Evolutionary conservation across 169 alveolate species (phyloP), one percentile per base, ranked within the genome.

Genomic region (Perkinsus olseni): DNA sequence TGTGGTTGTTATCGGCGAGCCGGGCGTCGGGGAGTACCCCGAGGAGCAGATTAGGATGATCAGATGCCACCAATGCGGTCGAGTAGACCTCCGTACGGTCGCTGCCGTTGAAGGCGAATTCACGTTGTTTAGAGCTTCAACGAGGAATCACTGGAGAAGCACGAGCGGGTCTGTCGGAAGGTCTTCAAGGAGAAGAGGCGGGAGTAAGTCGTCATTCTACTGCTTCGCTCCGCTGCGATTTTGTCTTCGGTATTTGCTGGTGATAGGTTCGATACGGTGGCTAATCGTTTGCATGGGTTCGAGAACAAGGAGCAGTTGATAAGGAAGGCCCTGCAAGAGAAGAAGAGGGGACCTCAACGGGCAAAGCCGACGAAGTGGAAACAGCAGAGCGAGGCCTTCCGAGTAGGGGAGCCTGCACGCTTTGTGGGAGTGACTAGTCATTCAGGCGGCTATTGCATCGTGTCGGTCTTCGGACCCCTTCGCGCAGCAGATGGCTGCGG

Each of bases 171-270:
- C 10, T 97, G 98, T 91, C 93, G 95, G 34, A 95, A 96, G 93
- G 98, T 97, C 0, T 97, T 97, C 93, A 38, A 93, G 74, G 28
- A 93, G 62, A 97, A 96, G 93, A 94, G 97, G 74, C 95, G 96
- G 74, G 94, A 93, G 92, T 96, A 24, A 62, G 82, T 17, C 17
- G 62, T 17, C 36, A 40, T 40, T 3, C 11, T 40, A 11, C 11
- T 40, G 50, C 50, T 40, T 40, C 50, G 50, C 50, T 13, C 82
- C 28, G 82, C 82, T 28, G 31, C 4, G 82, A 28, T 6, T 62
- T 28, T 13, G 0, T 21, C 62, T 17, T 45, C 24, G 6, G 62
- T 17, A 45, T 17, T 45, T n/a, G 62, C 37, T 4, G 82, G 31
- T 62, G 82, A 28, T 28, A 62, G 82, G 82, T 62, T 62, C 31